Conservation (phyloP, 2,329 filamentous ascomycete genomes). For the Aureobasidium sp. region DNA sequence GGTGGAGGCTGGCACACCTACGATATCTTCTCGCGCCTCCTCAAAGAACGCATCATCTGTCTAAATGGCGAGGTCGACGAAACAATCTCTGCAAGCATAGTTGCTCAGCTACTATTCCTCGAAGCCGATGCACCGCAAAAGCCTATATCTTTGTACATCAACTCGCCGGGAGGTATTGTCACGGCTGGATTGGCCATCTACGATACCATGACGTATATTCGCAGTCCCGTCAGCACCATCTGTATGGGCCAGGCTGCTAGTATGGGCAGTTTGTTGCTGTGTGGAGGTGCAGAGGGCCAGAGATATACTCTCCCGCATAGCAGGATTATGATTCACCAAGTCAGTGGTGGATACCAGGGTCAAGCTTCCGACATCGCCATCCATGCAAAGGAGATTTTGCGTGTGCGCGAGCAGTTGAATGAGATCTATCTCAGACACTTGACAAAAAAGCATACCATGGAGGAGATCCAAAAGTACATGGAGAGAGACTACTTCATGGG, state of each 20-base stretch:
- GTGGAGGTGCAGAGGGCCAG: conserved; percentile 76
- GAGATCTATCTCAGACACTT: conserved; percentile 82
- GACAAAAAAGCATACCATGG: conserved; percentile 62
- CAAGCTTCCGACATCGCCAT: conserved; percentile 81
- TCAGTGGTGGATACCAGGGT: conserved; percentile 63
- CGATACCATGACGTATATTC: conserved; percentile 98
- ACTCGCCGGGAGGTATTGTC: conserved; percentile 88
- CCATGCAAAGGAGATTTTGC: conserved; percentile 92
- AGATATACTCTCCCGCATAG: conserved; percentile 87
- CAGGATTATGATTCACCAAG: conserved; percentile 96
- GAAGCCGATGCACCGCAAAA: conserved; percentile 94
- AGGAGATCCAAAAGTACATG: conserved; percentile 90
- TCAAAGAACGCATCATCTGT: conserved; percentile 82
- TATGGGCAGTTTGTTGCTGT: conserved; percentile 85
- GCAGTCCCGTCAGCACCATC: conserved; percentile 84
- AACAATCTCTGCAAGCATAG: conserved; percentile 81
- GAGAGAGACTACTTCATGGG: conserved; percentile 93
- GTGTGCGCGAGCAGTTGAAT: conserved; percentile 78
- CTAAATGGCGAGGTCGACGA: conserved; percentile 90
- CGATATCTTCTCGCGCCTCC: conserved; percentile 39
- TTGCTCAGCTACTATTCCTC: conserved; percentile 93
- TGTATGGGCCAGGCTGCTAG: conserved; percentile 91
- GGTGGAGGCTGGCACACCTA: conserved; percentile 44
- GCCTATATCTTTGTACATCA: conserved; percentile 95
- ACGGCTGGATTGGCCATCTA: conserved; percentile 84